phyloP scores from a whole-genome alignment of 169 alveolate species.

The Eimeria sp. region DNA sequence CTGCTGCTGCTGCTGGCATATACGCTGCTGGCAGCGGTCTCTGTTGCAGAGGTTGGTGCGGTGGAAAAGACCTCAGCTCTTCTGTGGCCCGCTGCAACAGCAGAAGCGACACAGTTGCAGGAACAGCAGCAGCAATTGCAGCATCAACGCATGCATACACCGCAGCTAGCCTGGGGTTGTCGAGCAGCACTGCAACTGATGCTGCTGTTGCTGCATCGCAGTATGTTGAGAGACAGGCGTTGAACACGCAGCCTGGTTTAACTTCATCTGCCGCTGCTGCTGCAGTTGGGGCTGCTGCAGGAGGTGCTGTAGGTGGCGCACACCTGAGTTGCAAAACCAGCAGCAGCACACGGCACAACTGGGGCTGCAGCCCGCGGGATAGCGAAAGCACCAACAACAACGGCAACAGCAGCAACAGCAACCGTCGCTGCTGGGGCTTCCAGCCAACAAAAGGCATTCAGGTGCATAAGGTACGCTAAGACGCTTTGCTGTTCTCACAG shows the following conservation, averaged over 20 bases:
- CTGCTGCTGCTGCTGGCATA: neutral
- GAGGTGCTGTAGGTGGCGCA: neutral
- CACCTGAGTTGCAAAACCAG: neutral
- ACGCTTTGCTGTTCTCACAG: neutral
- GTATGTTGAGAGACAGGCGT: constrained; percentile 22
- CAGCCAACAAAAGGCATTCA: neutral
- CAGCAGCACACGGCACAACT: neutral
- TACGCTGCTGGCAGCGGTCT: constrained; percentile 1
- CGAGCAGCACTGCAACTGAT: constrained; percentile 3
- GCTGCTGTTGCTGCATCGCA: constrained; percentile 50
- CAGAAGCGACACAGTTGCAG: constrained; percentile 51
- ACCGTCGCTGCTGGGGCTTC: neutral
- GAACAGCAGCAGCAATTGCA: constrained; percentile 66
- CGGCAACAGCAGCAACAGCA: constrained; percentile 18
- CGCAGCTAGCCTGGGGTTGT: constrained; percentile 11
- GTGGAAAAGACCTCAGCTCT: constrained; percentile 8
- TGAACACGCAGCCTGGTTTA: neutral
- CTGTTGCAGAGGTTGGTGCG: constrained; percentile 24
- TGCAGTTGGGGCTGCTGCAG: neutral
- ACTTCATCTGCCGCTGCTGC: constrained; percentile 22
- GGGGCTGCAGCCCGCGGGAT: neutral
- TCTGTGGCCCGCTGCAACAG: constrained; percentile 43
- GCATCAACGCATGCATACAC: constrained; percentile 55
- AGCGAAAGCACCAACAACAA: neutral
- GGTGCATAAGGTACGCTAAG: neutral